Conservation (phyloP, 805 yeast genomes). For the Isabelozyma pseudorhagii region DNA sequence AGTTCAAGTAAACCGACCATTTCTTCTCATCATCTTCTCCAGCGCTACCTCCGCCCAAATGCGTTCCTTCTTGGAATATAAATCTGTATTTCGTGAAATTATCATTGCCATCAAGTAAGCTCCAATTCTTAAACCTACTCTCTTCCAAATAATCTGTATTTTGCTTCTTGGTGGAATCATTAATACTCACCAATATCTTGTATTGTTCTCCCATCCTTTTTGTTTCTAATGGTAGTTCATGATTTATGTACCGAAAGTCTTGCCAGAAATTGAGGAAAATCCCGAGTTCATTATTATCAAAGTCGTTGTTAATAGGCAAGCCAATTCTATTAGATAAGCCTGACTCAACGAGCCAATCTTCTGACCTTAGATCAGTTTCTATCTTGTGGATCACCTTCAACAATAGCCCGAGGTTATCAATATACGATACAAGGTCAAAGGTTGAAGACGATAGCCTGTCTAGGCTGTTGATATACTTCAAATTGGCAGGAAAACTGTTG, state of each 20-base stretch:
- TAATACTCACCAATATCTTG: slow-evolving; percentile 13
- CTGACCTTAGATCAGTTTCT: slow-evolving; percentile 14
- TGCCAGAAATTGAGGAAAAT: slow-evolving; percentile 35
- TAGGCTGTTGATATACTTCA: slow-evolving; percentile 32
- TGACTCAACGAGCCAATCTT: slow-evolving; percentile 15
- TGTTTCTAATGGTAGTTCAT: slow-evolving; percentile 9
- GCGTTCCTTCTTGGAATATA: background rate
- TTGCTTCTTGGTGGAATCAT: slow-evolving; percentile 3
- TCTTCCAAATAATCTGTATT: background rate
- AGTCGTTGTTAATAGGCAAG: slow-evolving; percentile 22
- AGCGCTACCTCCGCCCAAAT: background rate
- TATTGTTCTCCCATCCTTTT: slow-evolving; percentile 10
- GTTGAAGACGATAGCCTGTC: slow-evolving; percentile 30
- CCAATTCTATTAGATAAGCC: slow-evolving; percentile 29
- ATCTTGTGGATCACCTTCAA: slow-evolving; percentile 20
- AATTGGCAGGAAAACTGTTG: slow-evolving; percentile 31
- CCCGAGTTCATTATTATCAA: slow-evolving; percentile 21
- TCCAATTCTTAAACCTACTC: background rate
- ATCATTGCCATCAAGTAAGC: background rate
- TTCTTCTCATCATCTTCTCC: background rate
- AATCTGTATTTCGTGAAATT: background rate
- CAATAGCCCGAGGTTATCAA: slow-evolving; percentile 28
- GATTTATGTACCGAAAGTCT: slow-evolving; percentile 26
- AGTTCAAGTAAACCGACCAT: slow-evolving; percentile 26
- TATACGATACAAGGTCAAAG: slow-evolving; percentile 26